Evolutionary conservation across 2,329 filamentous ascomycete genomes (phyloP), one percentile per base, ranked within the genome.

Genomic region (Hirsutella minnesotensis): DNA sequence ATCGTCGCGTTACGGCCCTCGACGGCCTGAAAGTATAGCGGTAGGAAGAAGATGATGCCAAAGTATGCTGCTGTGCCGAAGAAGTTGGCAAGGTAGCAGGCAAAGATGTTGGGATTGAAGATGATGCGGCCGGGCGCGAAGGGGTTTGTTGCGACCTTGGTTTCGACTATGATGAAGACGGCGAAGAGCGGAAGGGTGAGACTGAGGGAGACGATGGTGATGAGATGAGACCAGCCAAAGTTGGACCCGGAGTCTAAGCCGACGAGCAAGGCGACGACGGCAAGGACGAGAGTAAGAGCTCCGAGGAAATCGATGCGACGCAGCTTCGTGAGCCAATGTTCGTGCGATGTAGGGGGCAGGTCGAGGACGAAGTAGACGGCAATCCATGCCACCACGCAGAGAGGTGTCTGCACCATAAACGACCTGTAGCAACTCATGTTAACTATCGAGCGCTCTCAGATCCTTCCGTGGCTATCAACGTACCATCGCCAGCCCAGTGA

Each of bases 111-210:
- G 7, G 70, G 68, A 54, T 83, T 72, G 53, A 86, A 78, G 49
- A 89, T 81, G 51, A 89, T 75, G 52, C 79, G 81, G 9, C 79
- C 76, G 0, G 86, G 85, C 0, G 83, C 83, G 51, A 90, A 86
- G 0, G 86, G 85, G 45, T 87, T 73, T 1, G 69, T 61, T 0
- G 83, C 83, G 10, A 86, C 60, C 47, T 75, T 75, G 49, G 72
- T 70, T 62, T 90, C 86, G 43, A 88, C 69, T 20, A 80, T 56
- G 20, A 86, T 50, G 58, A 90, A 89, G n/a, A 77, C 46, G 19
- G 68, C 58, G 55, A 86, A 85, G 2, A 86, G 63, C 0, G 72
- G 63, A 0, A 73, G 59, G 0, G 79, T 74, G 7, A 74, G 53
- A 21, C 66, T 64, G 4, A 87, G 66, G 1, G 75, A 71, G 9